Conservation (phyloP, 2,329 filamentous ascomycete species). For the Graphiopsis chlorocephala region DNA sequence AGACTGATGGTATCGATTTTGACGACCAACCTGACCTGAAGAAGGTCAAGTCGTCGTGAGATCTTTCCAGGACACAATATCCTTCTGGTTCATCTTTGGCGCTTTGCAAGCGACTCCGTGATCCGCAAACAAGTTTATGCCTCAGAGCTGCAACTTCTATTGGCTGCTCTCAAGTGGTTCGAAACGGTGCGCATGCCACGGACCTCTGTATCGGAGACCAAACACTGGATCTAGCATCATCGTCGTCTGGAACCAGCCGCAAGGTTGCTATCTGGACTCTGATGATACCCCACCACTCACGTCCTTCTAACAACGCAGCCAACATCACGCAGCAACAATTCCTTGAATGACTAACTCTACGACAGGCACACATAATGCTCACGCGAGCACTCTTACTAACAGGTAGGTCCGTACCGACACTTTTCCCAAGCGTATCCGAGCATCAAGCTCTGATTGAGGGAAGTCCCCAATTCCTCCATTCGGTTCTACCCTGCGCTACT, state of each 20-base stretch:
- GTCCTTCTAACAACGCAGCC: background rate
- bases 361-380: slow-evolving; percentile 4
- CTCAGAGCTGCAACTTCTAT: background rate
- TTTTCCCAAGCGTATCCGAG: background rate
- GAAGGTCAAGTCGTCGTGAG: slow-evolving; percentile 18
- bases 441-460: background rate
- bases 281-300: background rate
- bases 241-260: background rate
- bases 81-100: background rate
- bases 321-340: background rate
- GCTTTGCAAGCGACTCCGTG: background rate
- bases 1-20: slow-evolving; percentile 25
- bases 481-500: background rate
- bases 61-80: background rate
- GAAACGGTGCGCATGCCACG: background rate
- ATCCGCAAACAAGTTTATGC: background rate
- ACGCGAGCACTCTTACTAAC: background rate
- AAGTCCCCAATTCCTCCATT: background rate
- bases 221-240: background rate
- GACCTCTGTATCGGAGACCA: background rate
- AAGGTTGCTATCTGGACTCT: background rate
- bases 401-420: background rate
- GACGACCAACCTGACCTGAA: slow-evolving; percentile 28
- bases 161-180: background rate
- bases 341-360: background rate